phyloP scores from a whole-genome alignment of 2,329 filamentous ascomycete genomes.

The Fusarium chaquense region DNA sequence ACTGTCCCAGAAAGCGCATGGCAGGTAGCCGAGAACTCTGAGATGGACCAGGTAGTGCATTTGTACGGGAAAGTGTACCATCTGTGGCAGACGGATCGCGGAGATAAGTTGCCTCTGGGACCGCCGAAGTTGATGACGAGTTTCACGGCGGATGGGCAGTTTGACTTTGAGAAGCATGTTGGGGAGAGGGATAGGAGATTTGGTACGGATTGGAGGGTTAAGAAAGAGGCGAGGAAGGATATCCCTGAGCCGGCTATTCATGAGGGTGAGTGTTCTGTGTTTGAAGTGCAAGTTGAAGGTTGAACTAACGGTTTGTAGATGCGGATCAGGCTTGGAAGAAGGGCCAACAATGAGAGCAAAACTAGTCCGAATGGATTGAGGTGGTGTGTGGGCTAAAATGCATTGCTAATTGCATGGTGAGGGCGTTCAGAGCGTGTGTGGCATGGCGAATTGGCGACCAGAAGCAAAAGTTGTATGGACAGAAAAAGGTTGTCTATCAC shows the following conservation, averaged over 20 bases:
- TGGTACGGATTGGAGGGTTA: conserved; percentile 59
- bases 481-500: conserved; percentile 3
- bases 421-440: rapidly evolving
- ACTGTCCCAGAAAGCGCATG: conserved; percentile 71
- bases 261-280: conserved; percentile 48
- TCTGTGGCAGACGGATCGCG: conserved; percentile 85
- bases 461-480: neutral
- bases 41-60: conserved; percentile 81
- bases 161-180: conserved; percentile 60
- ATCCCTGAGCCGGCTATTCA: conserved; percentile 59
- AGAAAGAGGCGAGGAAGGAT: conserved; percentile 58
- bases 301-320: conserved; percentile 33
- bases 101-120: conserved; percentile 68
- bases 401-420: rapidly evolving
- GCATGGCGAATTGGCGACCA: no score
- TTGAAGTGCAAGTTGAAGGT: neutral
- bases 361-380: neutral
- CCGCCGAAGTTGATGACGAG: conserved; percentile 68
- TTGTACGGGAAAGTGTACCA: conserved; percentile 89
- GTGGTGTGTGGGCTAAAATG: rapidly evolving
- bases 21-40: conserved; percentile 80
- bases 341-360: neutral
- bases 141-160: conserved; percentile 62
- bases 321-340: conserved; percentile 45
- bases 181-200: conserved; percentile 61